Conservation (phyloP, 176 grass and related monocot species). For the Thalia dealbata region DNA sequence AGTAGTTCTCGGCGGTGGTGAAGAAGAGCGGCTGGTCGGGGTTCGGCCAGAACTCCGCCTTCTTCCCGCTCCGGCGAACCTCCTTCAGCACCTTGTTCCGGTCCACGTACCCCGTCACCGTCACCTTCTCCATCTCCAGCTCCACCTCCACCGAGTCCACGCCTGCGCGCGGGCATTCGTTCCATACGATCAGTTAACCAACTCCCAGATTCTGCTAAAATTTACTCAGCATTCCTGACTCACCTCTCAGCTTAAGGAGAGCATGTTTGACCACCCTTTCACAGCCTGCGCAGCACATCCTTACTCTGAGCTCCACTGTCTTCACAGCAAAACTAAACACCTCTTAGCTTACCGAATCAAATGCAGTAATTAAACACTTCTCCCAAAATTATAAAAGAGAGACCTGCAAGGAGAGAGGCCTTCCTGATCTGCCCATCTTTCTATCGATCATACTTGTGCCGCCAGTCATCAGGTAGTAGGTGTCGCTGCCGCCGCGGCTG, state of each 20-base stretch:
- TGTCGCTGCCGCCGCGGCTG: not conserved
- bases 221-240: not conserved
- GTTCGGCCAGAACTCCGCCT: conserved; percentile 67
- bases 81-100: conserved; percentile 65
- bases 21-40: conserved; percentile 54
- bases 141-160: conserved; percentile 61
- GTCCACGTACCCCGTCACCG: conserved; percentile 67
- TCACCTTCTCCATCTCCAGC: conserved; percentile 62
- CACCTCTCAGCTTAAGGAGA: conserved; percentile 46
- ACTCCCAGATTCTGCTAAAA: too few species aligned
- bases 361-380: too few species aligned
- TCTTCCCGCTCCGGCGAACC: conserved; percentile 68
- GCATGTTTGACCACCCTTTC: conserved; percentile 46
- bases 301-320: conserved; percentile 70
- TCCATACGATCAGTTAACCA: not conserved
- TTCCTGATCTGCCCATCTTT: conserved; percentile 17
- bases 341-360: too few species aligned
- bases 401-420: conserved; percentile 15
- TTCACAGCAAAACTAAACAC: conserved; percentile 5
- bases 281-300: conserved; percentile 70
- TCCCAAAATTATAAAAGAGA: too few species aligned
- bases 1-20: conserved; percentile 46
- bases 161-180: conserved; percentile 19
- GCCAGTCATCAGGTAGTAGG: not conserved
- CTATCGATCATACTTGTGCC: not conserved